phyloP scores from a whole-genome alignment of 2,329 filamentous ascomycete genomes.

The Leptographium wingfieldii region DNA sequence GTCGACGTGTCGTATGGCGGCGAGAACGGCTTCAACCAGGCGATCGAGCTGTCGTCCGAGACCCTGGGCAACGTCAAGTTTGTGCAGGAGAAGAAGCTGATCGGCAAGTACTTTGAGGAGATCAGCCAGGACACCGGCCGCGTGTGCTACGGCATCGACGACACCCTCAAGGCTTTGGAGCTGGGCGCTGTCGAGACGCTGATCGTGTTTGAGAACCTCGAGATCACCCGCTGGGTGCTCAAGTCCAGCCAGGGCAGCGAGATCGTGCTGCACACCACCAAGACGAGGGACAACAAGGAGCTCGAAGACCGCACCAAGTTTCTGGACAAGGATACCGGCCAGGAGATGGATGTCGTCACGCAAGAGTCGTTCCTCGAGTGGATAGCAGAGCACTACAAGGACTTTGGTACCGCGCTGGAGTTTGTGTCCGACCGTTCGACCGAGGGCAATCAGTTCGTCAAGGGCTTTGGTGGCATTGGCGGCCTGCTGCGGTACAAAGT shows the following conservation, averaged over 20 bases:
- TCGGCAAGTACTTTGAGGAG: slow-evolving; percentile 97
- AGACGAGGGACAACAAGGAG: slow-evolving; percentile 52
- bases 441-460: slow-evolving; percentile 99
- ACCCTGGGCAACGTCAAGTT: slow-evolving; percentile 99
- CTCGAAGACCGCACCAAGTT: slow-evolving; percentile 63
- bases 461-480: slow-evolving; percentile 97
- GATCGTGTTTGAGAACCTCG: slow-evolving; percentile 95
- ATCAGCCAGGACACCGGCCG: slow-evolving; percentile 96
- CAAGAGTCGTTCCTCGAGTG: slow-evolving; percentile 96
- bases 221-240: slow-evolving; percentile 82
- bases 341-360: slow-evolving; percentile 90
- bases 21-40: slow-evolving; percentile 99
- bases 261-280: slow-evolving; percentile 74
- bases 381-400: slow-evolving; percentile 97
- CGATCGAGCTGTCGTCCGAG: slow-evolving; percentile 88
- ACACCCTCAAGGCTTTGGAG: slow-evolving; percentile 93
- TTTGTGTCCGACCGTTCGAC: slow-evolving; percentile 96
- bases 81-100: slow-evolving; percentile 99
- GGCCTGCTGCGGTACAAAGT: slow-evolving; percentile 98
- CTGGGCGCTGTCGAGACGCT: slow-evolving; percentile 87
- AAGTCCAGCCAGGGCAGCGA: slow-evolving; percentile 66
- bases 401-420: slow-evolving; percentile 89
- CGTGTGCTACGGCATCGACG: slow-evolving; percentile 95
- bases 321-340: slow-evolving; percentile 88
- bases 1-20: slow-evolving; percentile 98